phyloP scores from a whole-genome alignment of 148 eudicot genomes.

The Arbutus unedo region DNA sequence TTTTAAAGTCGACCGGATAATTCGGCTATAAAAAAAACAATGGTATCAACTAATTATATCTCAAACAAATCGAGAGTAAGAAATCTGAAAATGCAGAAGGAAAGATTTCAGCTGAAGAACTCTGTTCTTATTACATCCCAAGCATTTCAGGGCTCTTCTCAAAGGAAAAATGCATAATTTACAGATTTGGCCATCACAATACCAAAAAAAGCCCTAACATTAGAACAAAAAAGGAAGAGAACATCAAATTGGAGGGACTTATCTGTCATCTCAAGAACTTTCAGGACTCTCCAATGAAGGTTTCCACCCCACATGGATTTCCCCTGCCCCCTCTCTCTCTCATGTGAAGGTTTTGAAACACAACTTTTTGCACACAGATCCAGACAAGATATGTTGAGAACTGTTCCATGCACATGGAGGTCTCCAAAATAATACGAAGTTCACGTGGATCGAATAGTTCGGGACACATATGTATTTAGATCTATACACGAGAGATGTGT shows the following conservation, averaged over 20 bases:
- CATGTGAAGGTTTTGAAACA: too few species aligned
- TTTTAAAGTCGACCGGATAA: too few species aligned
- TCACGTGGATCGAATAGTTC: too few species aligned
- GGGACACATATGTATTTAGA: too few species aligned
- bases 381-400: too few species aligned
- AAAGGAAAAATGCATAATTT: conserved; percentile 9
- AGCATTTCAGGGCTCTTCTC: not conserved
- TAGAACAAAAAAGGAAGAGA: not conserved
- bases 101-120: not conserved
- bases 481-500: too few species aligned
- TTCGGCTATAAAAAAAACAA: not conserved
- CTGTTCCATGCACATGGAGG: too few species aligned
- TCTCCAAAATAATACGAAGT: too few species aligned
- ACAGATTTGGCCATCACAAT: not conserved
- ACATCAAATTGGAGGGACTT: not conserved
- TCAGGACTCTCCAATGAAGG: conserved; percentile 60
- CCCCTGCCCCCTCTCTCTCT: too few species aligned
- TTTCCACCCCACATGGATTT: conserved; percentile 36
- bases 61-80: too few species aligned
- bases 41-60: not conserved
- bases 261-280: conserved; percentile 8
- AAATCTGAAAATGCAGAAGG: not conserved
- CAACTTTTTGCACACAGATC: too few species aligned
- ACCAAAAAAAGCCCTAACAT: not conserved
- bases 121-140: not conserved